Conservation (phyloP, 106 monocot genomes). For the Posidonia australis region DNA sequence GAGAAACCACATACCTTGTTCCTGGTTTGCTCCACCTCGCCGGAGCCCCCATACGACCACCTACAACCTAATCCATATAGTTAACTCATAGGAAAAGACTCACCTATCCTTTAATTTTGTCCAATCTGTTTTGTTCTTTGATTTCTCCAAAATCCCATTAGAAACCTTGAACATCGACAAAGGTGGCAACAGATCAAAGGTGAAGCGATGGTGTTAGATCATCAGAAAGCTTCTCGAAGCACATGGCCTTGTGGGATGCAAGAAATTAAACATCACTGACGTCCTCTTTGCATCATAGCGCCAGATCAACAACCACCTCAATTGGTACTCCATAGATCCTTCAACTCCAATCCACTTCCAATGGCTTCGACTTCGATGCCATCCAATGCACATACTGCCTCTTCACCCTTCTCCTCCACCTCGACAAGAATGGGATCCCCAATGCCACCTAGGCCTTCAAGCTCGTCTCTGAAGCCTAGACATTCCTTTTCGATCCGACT, state of each 20-base stretch:
- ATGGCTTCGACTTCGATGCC: slow-evolving; percentile 4
- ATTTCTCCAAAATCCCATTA: neutral
- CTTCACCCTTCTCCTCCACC: slow-evolving; percentile 39
- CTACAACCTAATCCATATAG: too few species aligned
- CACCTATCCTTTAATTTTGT: too few species aligned
- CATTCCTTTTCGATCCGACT: slow-evolving; percentile 31
- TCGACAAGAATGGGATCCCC: slow-evolving; percentile 6
- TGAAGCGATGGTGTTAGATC: slow-evolving; percentile 2
- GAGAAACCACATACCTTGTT: too few species aligned
- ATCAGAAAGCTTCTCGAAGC: neutral
- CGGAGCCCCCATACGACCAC: too few species aligned
- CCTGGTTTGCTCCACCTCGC: too few species aligned
- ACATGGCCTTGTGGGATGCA: slow-evolving; percentile 14
- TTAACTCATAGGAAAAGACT: too few species aligned
- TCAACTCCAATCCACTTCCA: slow-evolving; percentile 24
- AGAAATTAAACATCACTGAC: slow-evolving; percentile 41
- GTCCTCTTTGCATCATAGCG: slow-evolving; percentile 34
- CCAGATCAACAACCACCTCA: slow-evolving; percentile 19
- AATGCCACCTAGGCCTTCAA: slow-evolving; percentile 22
- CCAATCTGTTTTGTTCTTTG: too few species aligned
- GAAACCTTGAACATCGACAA: slow-evolving; percentile 15
- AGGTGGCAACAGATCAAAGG: slow-evolving; percentile 12
- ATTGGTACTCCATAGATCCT: slow-evolving; percentile 65
- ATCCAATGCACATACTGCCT: slow-evolving; percentile 23
- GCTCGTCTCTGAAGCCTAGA: slow-evolving; percentile 32